Evolutionary conservation across 2,329 filamentous ascomycete species (phyloP).

Genomic region (Purpureocillium takamizusanense): DNA sequence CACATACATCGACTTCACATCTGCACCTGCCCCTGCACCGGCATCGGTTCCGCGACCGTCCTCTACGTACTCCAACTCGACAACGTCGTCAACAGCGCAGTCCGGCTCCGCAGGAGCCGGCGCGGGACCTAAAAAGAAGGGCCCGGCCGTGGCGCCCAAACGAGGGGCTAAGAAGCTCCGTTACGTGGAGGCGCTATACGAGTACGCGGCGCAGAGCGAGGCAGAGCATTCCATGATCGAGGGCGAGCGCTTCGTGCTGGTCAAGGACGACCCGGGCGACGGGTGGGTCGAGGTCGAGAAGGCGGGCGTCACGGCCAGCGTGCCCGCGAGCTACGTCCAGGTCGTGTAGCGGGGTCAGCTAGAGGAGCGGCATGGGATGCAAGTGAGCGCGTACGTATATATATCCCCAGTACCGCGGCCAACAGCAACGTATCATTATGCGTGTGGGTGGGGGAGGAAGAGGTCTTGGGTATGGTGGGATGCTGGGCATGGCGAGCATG

Average conservation of each 20-base stretch:
- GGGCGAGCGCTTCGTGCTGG: conserved; percentile 84
- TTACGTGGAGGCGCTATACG: conserved; percentile 89
- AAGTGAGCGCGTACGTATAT: no score
- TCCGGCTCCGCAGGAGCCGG: conserved; percentile 14
- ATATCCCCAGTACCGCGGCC: no score
- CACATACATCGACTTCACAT: conserved; percentile 66
- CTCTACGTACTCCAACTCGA: conserved; percentile 70
- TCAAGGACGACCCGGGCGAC: conserved; percentile 81
- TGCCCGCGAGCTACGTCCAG: conserved; percentile 89
- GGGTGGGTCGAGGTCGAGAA: conserved; percentile 97
- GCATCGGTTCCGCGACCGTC: conserved; percentile 45
- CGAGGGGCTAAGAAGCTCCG: conserved; percentile 88
- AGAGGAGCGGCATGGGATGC: not conserved
- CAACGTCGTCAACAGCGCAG: conserved; percentile 21
- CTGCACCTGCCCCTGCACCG: conserved; percentile 33
- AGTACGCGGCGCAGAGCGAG: conserved; percentile 79
- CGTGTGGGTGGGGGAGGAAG: no score
- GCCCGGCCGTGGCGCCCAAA: conserved; percentile 81
- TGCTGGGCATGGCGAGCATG: no score
- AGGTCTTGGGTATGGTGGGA: no score
- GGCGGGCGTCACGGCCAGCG: conserved; percentile 75
- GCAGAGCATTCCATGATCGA: conserved; percentile 84
- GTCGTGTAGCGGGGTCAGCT: conserved; percentile 42
- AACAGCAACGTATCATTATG: no score
- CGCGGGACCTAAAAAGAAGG: conserved; percentile 63